These are phyloP conservation scores for Xylariaceae sp. DNA, from an alignment of 2,329 filamentous ascomycete species.

Conservation along the genomic window DNA sequence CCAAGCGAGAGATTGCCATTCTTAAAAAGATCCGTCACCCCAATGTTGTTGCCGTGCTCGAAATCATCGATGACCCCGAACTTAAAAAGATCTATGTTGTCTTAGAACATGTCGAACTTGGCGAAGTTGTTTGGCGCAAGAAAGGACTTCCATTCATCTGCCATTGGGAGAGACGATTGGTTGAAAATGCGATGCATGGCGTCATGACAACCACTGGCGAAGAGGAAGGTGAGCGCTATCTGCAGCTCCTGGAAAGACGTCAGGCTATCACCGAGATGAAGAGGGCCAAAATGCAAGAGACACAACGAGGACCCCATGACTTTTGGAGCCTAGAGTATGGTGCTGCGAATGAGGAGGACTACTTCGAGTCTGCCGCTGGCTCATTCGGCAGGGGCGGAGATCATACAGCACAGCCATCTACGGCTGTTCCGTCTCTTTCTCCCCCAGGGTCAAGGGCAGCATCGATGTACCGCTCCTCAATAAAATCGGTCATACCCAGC, in stretches of 20 bases:
- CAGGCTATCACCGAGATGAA: conserved; percentile 53
- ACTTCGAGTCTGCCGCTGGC: conserved; percentile 32
- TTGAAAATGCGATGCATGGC: conserved; percentile 65
- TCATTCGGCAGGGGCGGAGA: conserved; percentile 23
- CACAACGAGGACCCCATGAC: conserved; percentile 51
- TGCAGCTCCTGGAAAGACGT: conserved; percentile 53
- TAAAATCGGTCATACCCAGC: conserved; percentile 42
- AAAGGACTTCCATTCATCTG: conserved; percentile 81
- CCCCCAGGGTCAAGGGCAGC: conserved; percentile 32
- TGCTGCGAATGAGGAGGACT: conserved; percentile 48
- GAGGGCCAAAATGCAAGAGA: conserved; percentile 47
- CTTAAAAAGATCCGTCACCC: conserved; percentile 96
- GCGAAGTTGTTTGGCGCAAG: conserved; percentile 90
- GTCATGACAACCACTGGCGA: conserved; percentile 55
- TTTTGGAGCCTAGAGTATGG: conserved; percentile 85
- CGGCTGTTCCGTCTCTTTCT: conserved; percentile 20
- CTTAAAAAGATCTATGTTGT: conserved; percentile 98
- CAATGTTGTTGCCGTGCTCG: conserved; percentile 92
- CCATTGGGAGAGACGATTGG: conserved; percentile 71
- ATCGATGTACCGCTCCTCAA: conserved; percentile 44
- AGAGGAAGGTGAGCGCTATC: conserved; percentile 47
- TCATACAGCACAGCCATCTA: conserved; percentile 18
- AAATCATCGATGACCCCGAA: conserved; percentile 95
- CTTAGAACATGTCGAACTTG: conserved; percentile 87
- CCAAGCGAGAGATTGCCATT: conserved; percentile 94